Conservation (phyloP, 2,329 filamentous ascomycete genomes). For the Alternaria sp. region DNA sequence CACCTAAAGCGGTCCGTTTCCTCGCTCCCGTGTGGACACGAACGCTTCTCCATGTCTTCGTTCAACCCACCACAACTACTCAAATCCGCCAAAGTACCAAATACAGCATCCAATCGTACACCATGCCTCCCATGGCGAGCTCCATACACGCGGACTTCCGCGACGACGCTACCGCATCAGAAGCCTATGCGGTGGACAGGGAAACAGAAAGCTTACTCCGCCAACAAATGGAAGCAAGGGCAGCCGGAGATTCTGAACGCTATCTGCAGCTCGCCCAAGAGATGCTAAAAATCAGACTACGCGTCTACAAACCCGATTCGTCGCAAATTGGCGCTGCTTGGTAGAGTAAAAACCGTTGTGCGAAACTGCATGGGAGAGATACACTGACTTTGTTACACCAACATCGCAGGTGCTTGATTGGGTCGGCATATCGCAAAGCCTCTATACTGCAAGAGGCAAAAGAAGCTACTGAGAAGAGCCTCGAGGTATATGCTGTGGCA, state of each 20-base stretch:
- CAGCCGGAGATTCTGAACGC: background rate
- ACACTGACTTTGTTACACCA: background rate
- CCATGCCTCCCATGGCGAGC: constrained; percentile 6
- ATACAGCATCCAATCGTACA: background rate
- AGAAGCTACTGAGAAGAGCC: constrained; percentile 3
- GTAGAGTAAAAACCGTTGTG: background rate
- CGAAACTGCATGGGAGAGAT: background rate
- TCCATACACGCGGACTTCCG: constrained; percentile 7
- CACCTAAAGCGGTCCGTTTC: no score
- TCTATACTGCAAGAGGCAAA: background rate
- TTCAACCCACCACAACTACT: background rate
- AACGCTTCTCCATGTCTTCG: background rate
- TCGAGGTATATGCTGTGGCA: background rate
- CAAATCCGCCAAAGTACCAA: background rate
- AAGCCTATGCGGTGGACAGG: background rate
- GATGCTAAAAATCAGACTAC: background rate
- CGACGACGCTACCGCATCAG: background rate
- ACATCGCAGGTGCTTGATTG: background rate
- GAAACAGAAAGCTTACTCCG: background rate
- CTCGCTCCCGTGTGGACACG: background rate
- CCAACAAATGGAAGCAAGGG: background rate
- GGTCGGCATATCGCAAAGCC: background rate
- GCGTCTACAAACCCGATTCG: background rate
- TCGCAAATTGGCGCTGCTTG: background rate
- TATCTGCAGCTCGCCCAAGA: background rate